These are phyloP conservation scores for Talaromyces proteolyticus DNA, from an alignment of 495 filamentous ascomycete species.

Conservation along the genomic window DNA sequence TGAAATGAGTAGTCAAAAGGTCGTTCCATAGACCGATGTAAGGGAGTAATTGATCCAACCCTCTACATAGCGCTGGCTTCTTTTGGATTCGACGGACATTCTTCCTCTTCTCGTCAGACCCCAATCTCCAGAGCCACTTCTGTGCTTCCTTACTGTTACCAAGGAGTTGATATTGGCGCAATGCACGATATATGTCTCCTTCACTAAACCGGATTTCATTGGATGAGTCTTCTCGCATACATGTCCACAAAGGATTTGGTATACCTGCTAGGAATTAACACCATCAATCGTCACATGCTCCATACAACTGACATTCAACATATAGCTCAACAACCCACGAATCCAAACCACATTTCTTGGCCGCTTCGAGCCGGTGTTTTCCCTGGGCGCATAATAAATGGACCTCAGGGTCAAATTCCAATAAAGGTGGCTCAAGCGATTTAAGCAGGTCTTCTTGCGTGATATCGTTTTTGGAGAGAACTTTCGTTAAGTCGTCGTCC, in stretches of 20 bases:
- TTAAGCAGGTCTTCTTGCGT: conserved; percentile 3
- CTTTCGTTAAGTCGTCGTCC: neutral
- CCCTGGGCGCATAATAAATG: conserved; percentile 8
- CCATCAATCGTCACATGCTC: neutral
- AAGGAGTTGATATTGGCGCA: conserved; percentile 8
- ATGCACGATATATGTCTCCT: conserved; percentile 12
- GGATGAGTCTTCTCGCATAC: conserved; percentile 8
- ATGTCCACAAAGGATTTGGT: conserved; percentile 5
- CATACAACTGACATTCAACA: conserved; percentile 5
- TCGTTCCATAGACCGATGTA: conserved; percentile 10
- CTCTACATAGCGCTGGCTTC: neutral
- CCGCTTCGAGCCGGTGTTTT: conserved; percentile 9
- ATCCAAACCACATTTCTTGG: conserved; percentile 1
- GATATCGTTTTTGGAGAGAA: conserved; percentile 2
- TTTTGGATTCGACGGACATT: conserved; percentile 8
- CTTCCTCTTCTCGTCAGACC: conserved; percentile 3
- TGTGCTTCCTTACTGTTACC: conserved; percentile 3
- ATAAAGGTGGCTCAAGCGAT: conserved; percentile 1
- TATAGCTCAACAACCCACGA: conserved; percentile 12
- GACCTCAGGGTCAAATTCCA: conserved; percentile 4
- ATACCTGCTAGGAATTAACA: neutral
- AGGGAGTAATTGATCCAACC: conserved; percentile 9
- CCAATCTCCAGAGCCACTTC: conserved; percentile 8
- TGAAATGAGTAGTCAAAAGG: no score
- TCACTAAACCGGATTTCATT: conserved; percentile 9